Percentiles rank a stretch among this genome's conserved stretches.
These are phyloP conservation scores for Gardenia jasminoides DNA, from an alignment of 257 asterid genomes.

Conservation along the genomic window DNA sequence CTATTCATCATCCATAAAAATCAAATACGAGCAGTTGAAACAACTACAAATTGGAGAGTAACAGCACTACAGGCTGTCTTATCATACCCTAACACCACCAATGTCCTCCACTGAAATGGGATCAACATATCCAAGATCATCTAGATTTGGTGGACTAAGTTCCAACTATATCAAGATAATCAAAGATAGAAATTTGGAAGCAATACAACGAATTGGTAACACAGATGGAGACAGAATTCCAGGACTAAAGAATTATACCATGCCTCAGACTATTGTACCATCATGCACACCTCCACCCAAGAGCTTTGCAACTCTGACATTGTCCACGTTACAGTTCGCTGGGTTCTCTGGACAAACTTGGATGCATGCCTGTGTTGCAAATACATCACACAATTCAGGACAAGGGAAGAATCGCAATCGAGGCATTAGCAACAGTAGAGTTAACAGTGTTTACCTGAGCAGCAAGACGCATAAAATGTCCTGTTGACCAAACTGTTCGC, in stretches of 20 bases:
- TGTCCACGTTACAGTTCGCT: slow-evolving; percentile 88
- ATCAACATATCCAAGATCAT: slow-evolving; percentile 94
- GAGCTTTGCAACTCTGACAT: slow-evolving; percentile 90
- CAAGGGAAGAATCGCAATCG: not conserved
- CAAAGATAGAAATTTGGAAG: slow-evolving; percentile 30
- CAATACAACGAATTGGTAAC: too few species aligned
- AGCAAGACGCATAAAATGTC: too few species aligned
- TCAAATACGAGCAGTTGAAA: not conserved
- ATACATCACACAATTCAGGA: slow-evolving; percentile 9
- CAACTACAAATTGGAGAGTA: slow-evolving; percentile 11
- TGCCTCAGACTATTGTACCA: slow-evolving; percentile 69
- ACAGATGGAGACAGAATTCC: too few species aligned
- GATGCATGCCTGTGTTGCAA: slow-evolving; percentile 72
- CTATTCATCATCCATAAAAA: slow-evolving; percentile 32
- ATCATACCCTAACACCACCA: slow-evolving; percentile 90
- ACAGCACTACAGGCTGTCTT: slow-evolving; percentile 4
- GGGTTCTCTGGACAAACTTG: slow-evolving; percentile 97
- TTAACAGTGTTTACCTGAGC: too few species aligned
- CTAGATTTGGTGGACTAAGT: slow-evolving; percentile 80
- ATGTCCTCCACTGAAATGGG: slow-evolving; percentile 94
- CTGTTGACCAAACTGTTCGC: too few species aligned
- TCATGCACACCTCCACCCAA: slow-evolving; percentile 87
- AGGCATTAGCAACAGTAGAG: slow-evolving; percentile 8
- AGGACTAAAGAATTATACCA: too few species aligned
- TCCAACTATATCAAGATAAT: slow-evolving; percentile 57